Percentiles rank a stretch among this genome's conserved stretches.
These are phyloP conservation scores for Globisporangium uncinulatum DNA, from an alignment of 352 stramenopile species.

Conservation along the genomic window DNA sequence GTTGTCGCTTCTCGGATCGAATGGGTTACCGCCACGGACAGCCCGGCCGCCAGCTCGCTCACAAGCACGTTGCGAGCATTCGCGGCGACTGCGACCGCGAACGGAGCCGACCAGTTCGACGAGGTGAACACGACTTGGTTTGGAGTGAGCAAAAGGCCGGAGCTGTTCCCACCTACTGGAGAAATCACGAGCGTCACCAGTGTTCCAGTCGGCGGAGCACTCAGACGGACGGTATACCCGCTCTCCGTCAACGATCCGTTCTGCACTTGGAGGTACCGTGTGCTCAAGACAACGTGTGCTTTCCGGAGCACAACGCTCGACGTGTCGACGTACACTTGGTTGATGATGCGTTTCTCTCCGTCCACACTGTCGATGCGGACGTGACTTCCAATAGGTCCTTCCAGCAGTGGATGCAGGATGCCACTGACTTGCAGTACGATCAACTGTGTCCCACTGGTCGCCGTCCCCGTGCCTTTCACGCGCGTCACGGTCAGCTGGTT, in stretches of 20 bases:
- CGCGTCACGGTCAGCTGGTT: conserved; percentile 23
- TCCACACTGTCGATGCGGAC: conserved; percentile 54
- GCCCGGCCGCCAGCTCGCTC: conserved; percentile 10
- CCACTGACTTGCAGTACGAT: conserved; percentile 24
- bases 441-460: conserved; percentile 18
- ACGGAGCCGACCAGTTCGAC: conserved; percentile 35
- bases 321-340: conserved; percentile 43
- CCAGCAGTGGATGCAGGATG: conserved; percentile 39
- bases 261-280: conserved; percentile 13
- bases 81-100: conserved; percentile 21
- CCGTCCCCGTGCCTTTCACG: conserved; percentile 15
- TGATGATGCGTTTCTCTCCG: conserved; percentile 28
- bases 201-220: conserved; percentile 21
- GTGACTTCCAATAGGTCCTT: conserved; percentile 40
- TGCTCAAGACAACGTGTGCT: conserved; percentile 34
- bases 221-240: conserved; percentile 40
- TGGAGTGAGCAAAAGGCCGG: conserved; percentile 24
- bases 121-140: conserved; percentile 27
- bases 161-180: not conserved
- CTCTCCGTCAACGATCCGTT: conserved; percentile 21
- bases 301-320: conserved; percentile 26
- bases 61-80: conserved; percentile 21
- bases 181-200: conserved; percentile 6
- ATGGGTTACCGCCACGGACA: conserved; percentile 26
- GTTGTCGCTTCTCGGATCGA: conserved; percentile 23